A percentile compares a stretch with the other conserved stretches of the same genome.
Conservation (phyloP, 1,284 basidiomycete species). For the Pyrrhoderma noxium region DNA sequence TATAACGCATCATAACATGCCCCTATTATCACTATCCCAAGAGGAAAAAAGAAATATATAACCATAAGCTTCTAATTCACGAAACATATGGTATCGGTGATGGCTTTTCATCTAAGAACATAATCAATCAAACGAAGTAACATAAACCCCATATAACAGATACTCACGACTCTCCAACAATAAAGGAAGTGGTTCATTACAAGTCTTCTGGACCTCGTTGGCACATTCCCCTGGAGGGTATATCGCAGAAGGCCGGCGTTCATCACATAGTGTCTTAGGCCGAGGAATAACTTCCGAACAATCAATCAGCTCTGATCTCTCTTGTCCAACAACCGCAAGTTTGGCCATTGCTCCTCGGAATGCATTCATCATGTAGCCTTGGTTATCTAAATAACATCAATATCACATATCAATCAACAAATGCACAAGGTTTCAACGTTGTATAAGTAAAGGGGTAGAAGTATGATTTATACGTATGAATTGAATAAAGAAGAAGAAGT, state of each 20-base stretch:
- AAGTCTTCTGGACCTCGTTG: constrained; percentile 13
- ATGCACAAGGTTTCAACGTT: not conserved
- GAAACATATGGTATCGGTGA: too few relatives aligned
- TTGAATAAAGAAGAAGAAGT: too few relatives aligned
- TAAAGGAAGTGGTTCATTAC: constrained; percentile 12
- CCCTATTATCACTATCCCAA: too few relatives aligned
- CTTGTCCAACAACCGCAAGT: constrained; percentile 28
- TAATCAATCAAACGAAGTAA: too few relatives aligned
- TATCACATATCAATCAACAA: not conserved
- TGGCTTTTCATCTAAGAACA: too few relatives aligned
- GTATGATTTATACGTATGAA: too few relatives aligned
- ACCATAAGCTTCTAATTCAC: too few relatives aligned
- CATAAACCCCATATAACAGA: too few relatives aligned
- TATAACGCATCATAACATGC: too few relatives aligned
- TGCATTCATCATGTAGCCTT: constrained; percentile 11
- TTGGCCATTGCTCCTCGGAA: constrained; percentile 23
- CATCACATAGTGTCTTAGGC: constrained; percentile 3
- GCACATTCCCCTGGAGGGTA: constrained; percentile 13
- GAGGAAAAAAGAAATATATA: too few relatives aligned
- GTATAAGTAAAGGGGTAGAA: not conserved
- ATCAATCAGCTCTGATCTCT: constrained; percentile 18
- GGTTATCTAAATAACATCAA: constrained; percentile 14
- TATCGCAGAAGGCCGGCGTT: not conserved
- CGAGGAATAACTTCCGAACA: constrained; percentile 18
- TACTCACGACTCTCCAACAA: constrained; percentile 12